phyloP scores from a whole-genome alignment of 2,329 filamentous ascomycete genomes.

The Colletotrichum cordylinicola region DNA sequence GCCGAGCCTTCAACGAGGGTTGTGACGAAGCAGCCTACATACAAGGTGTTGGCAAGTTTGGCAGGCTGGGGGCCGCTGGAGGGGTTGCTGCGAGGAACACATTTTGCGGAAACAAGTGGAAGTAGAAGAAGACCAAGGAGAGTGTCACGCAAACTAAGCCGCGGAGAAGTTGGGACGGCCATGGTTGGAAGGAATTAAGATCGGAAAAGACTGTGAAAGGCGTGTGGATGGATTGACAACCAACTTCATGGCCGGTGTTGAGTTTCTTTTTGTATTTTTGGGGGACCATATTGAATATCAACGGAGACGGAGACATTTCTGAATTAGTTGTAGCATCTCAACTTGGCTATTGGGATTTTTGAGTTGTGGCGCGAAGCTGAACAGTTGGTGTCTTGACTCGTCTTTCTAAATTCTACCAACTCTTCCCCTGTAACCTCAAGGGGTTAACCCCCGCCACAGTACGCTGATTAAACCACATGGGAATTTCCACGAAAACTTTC shows the following conservation, averaged over 20 bases:
- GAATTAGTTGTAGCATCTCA: neutral
- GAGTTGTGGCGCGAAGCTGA: neutral
- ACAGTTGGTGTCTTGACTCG: neutral
- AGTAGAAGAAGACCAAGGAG: neutral
- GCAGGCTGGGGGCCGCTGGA: neutral
- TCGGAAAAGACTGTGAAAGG: neutral
- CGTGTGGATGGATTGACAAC: neutral
- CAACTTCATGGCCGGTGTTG: neutral
- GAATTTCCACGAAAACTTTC: neutral
- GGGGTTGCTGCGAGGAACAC: neutral
- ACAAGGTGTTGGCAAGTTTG: neutral
- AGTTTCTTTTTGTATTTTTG: neutral
- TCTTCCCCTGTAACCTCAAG: neutral
- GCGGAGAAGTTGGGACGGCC: neutral
- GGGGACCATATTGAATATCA: neutral
- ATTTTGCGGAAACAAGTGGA: neutral
- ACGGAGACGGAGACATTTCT: neutral
- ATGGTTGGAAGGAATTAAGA: neutral
- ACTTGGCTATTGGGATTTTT: neutral
- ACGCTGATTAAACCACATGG: neutral
- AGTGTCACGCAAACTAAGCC: neutral
- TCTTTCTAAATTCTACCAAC: neutral
- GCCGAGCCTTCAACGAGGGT: neutral
- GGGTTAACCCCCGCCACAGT: neutral
- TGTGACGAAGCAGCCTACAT: neutral